phyloP scores from a whole-genome alignment of 495 filamentous ascomycete species.

The Cryomyces minteri region DNA sequence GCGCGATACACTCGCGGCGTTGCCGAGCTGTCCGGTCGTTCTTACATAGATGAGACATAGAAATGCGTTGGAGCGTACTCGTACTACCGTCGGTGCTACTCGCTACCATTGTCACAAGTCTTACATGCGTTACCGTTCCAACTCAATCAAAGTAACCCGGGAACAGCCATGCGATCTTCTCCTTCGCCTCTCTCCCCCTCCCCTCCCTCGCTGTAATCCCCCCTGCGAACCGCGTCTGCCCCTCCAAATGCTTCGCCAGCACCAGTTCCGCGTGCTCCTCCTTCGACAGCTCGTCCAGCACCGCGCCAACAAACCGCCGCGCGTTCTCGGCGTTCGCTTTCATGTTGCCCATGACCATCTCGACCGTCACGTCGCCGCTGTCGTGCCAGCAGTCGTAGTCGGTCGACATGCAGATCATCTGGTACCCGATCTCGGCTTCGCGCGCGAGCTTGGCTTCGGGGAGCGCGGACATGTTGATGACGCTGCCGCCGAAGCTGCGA shows the following conservation, averaged over 20 bases:
- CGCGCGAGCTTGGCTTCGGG: conserved; percentile 91
- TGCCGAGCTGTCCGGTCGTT: too few relatives aligned
- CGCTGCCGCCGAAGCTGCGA: conserved; percentile 71
- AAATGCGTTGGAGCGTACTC: too few relatives aligned
- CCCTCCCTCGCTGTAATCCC: conserved; percentile 21
- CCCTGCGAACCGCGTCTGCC: conserved; percentile 37
- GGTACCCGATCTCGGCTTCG: conserved; percentile 91
- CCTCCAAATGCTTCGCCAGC: conserved; percentile 55
- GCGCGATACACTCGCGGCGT: too few relatives aligned
- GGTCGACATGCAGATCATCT: conserved; percentile 98
- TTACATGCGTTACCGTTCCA: neutral
- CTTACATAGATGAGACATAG: too few relatives aligned
- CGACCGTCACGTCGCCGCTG: conserved; percentile 61
- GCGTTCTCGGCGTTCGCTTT: conserved; percentile 78
- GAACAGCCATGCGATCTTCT: conserved; percentile 57
- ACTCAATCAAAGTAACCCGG: conserved; percentile 33
- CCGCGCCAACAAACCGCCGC: conserved; percentile 62
- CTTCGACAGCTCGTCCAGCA: conserved; percentile 66
- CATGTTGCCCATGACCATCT: conserved; percentile 97
- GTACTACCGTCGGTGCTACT: too few relatives aligned
- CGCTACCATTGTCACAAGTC: too few relatives aligned
- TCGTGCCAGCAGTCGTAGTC: conserved; percentile 97
- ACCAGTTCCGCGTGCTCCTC: conserved; percentile 61
- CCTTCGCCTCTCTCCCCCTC: conserved; percentile 20
- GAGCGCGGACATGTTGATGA: conserved; percentile 97